Percentiles rank a stretch among this genome's conserved stretches.
phyloP scores from a whole-genome alignment of 2,329 filamentous ascomycete species.

The Hymenoscyphus salicellus region DNA sequence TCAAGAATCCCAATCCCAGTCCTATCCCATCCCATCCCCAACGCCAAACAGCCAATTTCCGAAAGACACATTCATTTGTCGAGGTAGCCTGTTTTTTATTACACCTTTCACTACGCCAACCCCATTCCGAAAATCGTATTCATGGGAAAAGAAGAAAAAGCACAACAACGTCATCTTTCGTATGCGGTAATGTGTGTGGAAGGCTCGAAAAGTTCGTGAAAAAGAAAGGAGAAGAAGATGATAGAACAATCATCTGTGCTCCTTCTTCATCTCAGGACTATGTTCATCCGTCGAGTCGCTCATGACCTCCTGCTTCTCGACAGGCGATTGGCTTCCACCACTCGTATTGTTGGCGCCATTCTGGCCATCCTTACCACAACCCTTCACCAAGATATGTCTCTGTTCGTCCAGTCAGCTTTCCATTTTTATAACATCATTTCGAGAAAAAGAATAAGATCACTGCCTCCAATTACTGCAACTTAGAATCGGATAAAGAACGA shows the following conservation, averaged over 20 bases:
- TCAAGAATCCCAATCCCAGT: background rate
- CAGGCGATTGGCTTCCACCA: slow-evolving; percentile 30
- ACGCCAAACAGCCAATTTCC: background rate
- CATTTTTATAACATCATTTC: slow-evolving; percentile 6
- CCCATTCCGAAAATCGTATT: slow-evolving; percentile 10
- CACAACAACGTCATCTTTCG: slow-evolving; percentile 10
- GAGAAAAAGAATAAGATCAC: background rate
- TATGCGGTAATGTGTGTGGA: slow-evolving; percentile 11
- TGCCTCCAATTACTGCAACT: slow-evolving; percentile 19
- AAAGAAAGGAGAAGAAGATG: too few relatives aligned
- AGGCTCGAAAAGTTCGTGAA: background rate
- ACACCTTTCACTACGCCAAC: slow-evolving; percentile 22
- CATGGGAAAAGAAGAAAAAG: slow-evolving; percentile 2
- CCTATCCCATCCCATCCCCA: background rate
- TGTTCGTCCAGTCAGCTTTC: slow-evolving; percentile 39
- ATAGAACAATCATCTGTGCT: slow-evolving; percentile 6
- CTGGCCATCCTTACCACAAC: slow-evolving; percentile 52
- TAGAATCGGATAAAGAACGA: slow-evolving; percentile 36
- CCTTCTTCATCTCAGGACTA: slow-evolving; percentile 29
- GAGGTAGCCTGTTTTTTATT: slow-evolving; percentile 3
- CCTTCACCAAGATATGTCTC: slow-evolving; percentile 67
- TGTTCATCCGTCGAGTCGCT: slow-evolving; percentile 33
- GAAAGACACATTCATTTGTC: background rate
- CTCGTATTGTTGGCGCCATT: slow-evolving; percentile 22
- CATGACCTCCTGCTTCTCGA: slow-evolving; percentile 33